phyloP scores from a whole-genome alignment of 2,329 filamentous ascomycete genomes.

The Graphiopsis chlorocephala region DNA sequence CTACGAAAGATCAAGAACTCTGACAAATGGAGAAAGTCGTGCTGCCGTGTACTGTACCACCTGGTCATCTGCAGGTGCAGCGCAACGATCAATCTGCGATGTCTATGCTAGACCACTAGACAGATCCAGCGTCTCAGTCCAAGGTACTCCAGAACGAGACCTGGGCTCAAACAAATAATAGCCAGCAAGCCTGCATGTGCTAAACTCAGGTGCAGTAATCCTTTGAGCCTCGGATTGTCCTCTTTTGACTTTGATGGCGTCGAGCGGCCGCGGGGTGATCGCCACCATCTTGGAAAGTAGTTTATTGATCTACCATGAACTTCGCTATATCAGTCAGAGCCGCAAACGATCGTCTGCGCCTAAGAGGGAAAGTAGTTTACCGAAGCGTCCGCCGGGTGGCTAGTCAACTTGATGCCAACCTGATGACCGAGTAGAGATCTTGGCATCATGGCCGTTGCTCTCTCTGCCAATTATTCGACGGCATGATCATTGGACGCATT shows the following conservation, averaged over 20 bases:
- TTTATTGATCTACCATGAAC: background rate
- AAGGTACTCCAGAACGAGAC: too few species aligned
- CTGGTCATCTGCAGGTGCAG: background rate
- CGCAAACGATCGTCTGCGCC: background rate
- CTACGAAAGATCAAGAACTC: background rate
- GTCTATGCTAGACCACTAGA: too few species aligned
- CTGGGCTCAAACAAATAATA: background rate
- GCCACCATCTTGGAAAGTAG: background rate
- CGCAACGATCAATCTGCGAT: too few species aligned
- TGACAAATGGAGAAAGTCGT: background rate
- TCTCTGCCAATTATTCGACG: background rate
- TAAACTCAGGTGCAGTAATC: background rate
- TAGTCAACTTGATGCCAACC: background rate
- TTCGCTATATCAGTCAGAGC: background rate
- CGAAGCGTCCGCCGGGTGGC: background rate
- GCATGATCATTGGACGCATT: background rate
- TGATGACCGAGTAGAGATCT: background rate
- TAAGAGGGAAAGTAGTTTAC: background rate
- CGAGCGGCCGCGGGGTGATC: background rate
- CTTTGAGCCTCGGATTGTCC: background rate
- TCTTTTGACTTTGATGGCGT: too few species aligned
- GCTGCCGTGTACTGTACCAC: background rate
- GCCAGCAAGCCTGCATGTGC: background rate
- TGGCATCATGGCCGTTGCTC: background rate
- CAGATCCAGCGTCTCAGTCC: background rate